These are phyloP conservation scores for Barnettozyma siamensis DNA, from an alignment of 805 yeast species.

Conservation along the genomic window DNA sequence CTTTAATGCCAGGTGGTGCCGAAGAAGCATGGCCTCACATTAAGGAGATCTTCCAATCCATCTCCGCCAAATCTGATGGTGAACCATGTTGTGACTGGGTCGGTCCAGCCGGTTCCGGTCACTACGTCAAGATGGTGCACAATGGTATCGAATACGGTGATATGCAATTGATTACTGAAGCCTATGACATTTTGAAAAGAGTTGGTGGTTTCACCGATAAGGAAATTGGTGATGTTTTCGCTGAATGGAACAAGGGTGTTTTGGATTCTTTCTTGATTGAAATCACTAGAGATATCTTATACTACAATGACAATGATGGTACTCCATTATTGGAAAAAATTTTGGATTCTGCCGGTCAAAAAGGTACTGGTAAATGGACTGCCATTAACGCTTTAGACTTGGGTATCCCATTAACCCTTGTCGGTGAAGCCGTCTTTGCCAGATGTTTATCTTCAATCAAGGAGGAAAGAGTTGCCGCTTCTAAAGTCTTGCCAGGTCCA, in stretches of 20 bases:
- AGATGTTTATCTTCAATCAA: constrained; percentile 94
- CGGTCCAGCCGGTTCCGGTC: constrained; percentile 99
- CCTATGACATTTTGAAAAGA: constrained; percentile 93
- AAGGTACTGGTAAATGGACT: constrained; percentile 99
- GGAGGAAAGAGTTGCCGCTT: constrained; percentile 84
- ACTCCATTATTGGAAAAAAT: constrained; percentile 94
- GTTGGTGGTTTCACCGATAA: constrained; percentile 84
- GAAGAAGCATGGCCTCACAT: constrained; percentile 98
- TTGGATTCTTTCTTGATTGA: constrained; percentile 95
- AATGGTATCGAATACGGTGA: constrained; percentile 99
- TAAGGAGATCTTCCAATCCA: constrained; percentile 92
- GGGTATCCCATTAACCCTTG: constrained; percentile 97
- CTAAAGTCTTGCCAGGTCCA: constrained; percentile 78
- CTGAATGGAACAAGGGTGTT: constrained; percentile 95
- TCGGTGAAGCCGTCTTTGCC: constrained; percentile 97
- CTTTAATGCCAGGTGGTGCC: constrained; percentile 99
- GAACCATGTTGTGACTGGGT: constrained; percentile 99
- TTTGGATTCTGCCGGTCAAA: constrained; percentile 95
- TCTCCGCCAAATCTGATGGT: constrained; percentile 94
- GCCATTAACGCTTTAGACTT: constrained; percentile 96
- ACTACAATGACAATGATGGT: constrained; percentile 85
- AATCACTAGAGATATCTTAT: constrained; percentile 92
- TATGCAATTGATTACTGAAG: constrained; percentile 98
- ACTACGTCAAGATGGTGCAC: constrained; percentile 99
- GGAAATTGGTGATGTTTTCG: constrained; percentile 91